phyloP scores from a whole-genome alignment of 345 rosid species.

The Laguncularia racemosa region DNA sequence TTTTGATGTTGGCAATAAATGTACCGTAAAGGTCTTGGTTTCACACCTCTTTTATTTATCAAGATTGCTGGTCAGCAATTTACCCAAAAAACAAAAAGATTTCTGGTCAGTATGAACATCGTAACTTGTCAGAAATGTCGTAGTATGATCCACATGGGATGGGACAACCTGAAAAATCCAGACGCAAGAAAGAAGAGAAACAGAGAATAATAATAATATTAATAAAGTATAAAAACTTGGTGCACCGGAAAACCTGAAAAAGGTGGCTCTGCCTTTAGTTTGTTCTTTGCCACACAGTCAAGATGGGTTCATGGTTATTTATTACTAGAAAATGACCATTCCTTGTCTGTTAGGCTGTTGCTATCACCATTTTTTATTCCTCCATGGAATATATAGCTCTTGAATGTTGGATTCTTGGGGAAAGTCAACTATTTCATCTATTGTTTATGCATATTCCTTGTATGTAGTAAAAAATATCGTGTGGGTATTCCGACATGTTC shows the following conservation, averaged over 20 bases:
- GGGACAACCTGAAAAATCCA: not conserved
- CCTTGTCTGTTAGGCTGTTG: not conserved
- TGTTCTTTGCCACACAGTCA: not conserved
- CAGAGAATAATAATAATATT: not conserved
- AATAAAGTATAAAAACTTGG: not conserved
- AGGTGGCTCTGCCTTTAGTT: not conserved
- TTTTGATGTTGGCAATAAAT: no score
- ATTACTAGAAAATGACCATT: not conserved
- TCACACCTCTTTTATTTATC: not conserved
- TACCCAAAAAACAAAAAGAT: no score
- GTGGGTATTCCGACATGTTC: no score
- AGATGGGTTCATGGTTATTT: not conserved
- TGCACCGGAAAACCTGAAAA: not conserved
- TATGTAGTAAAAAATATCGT: no score
- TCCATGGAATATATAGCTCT: no score
- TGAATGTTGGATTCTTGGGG: no score
- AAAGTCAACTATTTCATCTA: no score
- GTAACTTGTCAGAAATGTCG: not conserved
- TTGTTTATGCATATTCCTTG: no score
- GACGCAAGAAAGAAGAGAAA: not conserved
- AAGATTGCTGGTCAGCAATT: not conserved
- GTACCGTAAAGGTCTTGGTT: no score
- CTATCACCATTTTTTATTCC: no score
- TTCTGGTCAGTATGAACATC: not conserved
- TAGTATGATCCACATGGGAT: no score